Evolutionary conservation across 1,139 yeast species (phyloP).

Genomic region (Zygoascus meyerae): DNA sequence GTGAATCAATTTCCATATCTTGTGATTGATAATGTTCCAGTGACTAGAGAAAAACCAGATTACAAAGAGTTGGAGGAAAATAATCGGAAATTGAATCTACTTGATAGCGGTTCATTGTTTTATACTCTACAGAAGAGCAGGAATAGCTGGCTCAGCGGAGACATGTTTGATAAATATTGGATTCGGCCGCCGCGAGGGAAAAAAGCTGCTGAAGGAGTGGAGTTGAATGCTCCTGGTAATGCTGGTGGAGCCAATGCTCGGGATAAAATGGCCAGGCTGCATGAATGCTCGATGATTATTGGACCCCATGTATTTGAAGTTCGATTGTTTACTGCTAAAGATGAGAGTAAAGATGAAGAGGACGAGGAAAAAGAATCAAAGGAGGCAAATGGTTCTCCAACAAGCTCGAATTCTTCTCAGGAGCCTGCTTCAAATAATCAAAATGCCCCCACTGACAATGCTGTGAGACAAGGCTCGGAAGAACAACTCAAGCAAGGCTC

Average conservation of each 20-base stretch:
- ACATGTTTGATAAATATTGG: conserved; percentile 80
- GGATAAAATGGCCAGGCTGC: conserved; percentile 83
- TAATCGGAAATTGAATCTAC: conserved; percentile 43
- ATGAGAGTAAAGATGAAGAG: conserved; percentile 43
- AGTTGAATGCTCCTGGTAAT: conserved; percentile 9
- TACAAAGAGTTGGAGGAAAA: conserved; percentile 57
- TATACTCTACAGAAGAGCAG: conserved; percentile 73
- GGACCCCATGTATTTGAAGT: conserved; percentile 85
- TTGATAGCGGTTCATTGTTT: conserved; percentile 56
- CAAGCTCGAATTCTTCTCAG: background rate
- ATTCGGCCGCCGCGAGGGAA: conserved; percentile 49
- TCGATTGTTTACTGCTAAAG: conserved; percentile 74
- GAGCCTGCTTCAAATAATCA: background rate
- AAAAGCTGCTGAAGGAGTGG: conserved; percentile 27
- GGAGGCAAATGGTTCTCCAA: background rate
- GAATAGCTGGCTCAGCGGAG: conserved; percentile 62
- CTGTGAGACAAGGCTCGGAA: background rate
- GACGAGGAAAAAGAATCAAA: conserved; percentile 15
- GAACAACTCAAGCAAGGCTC: background rate
- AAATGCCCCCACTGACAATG: background rate
- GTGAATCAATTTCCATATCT: conserved; percentile 51
- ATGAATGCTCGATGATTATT: conserved; percentile 64
- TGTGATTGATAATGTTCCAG: conserved; percentile 63
- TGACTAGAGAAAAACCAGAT: conserved; percentile 58
- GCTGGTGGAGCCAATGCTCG: conserved; percentile 51